These are phyloP conservation scores for Odonthalia washingtoniensis DNA, from an alignment of 31 red algal genomes.

Conservation along the genomic window DNA sequence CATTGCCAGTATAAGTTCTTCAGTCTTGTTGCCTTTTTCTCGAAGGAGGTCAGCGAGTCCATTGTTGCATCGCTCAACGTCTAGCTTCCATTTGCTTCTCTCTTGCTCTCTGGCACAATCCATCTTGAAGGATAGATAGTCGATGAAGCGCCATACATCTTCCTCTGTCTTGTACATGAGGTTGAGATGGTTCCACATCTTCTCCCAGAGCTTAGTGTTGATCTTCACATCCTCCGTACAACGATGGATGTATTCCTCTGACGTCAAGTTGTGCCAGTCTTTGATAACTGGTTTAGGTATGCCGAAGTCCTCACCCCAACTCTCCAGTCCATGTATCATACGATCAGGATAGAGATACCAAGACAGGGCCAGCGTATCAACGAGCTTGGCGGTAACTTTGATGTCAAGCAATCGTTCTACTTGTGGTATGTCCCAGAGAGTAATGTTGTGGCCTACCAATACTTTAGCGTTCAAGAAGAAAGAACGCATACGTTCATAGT, in stretches of 20 bases:
- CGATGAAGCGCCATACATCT: slow-evolving; percentile 1
- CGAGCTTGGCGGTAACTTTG: slow-evolving; percentile 3
- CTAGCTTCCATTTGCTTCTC: no score
- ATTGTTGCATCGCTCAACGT: no score
- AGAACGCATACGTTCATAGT: not conserved
- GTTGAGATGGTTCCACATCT: not conserved
- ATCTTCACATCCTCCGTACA: slow-evolving; percentile 12
- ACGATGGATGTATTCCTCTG: not conserved
- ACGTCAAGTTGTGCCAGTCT: not conserved
- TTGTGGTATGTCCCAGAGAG: not conserved
- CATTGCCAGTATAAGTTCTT: not conserved
- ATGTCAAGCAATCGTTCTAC: slow-evolving; percentile 6
- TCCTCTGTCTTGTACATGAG: not conserved
- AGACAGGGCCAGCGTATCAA: slow-evolving; percentile 12
- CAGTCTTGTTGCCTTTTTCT: slow-evolving; percentile 1
- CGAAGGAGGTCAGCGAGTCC: no score
- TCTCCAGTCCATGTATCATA: not conserved
- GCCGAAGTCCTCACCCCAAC: not conserved
- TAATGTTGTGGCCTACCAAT: slow-evolving; percentile 11
- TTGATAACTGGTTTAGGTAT: slow-evolving; percentile 22
- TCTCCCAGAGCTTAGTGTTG: not conserved
- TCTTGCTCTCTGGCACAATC: no score
- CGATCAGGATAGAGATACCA: slow-evolving; percentile 7
- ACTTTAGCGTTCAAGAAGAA: slow-evolving; percentile 13
- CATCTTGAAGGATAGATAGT: not conserved